Percentiles rank a stretch among this genome's conserved stretches.
These are phyloP conservation scores for Plicaturopsis crispa DNA, from an alignment of 768 basidiomycete genomes.

Conservation along the genomic window DNA sequence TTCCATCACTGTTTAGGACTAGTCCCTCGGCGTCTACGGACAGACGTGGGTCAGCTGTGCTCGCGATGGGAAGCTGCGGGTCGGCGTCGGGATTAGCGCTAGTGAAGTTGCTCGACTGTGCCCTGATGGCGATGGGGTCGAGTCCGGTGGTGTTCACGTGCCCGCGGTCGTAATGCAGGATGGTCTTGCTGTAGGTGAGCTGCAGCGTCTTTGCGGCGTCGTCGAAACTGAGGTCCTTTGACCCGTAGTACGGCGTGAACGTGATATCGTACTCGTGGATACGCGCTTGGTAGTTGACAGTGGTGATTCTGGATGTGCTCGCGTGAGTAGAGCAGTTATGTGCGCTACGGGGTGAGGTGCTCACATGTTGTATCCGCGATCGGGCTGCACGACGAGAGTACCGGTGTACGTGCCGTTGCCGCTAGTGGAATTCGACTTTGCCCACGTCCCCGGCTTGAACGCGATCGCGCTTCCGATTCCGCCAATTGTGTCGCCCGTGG, in stretches of 20 bases:
- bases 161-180: slow-evolving; percentile 40
- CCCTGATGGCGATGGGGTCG: slow-evolving; percentile 41
- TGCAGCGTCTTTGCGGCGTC: slow-evolving; percentile 43
- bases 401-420: slow-evolving; percentile 36
- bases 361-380: slow-evolving; percentile 56
- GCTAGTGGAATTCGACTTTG: slow-evolving; percentile 5
- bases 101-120: slow-evolving; percentile 24
- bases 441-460: slow-evolving; percentile 42
- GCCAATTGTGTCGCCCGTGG: slow-evolving; percentile 52
- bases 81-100: slow-evolving; percentile 22
- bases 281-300: slow-evolving; percentile 57
- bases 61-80: slow-evolving; percentile 38
- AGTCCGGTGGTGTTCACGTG: slow-evolving; percentile 45
- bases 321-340: not conserved
- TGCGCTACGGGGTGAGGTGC: slow-evolving; percentile 8
- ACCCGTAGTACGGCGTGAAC: slow-evolving; percentile 46
- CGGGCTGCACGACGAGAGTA: slow-evolving; percentile 47
- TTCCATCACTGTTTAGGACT: slow-evolving; percentile 49
- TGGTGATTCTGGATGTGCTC: slow-evolving; percentile 9
- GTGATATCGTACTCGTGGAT: slow-evolving; percentile 55
- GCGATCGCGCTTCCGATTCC: slow-evolving; percentile 59
- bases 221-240: slow-evolving; percentile 36
- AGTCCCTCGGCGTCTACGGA: slow-evolving; percentile 54
- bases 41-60: slow-evolving; percentile 33
- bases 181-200: slow-evolving; percentile 41